A percentile compares a stretch with the other conserved stretches of the same genome.
These are phyloP conservation scores for Pachysandra terminalis DNA, from an alignment of 164 flowering plant species.

Conservation along the genomic window DNA sequence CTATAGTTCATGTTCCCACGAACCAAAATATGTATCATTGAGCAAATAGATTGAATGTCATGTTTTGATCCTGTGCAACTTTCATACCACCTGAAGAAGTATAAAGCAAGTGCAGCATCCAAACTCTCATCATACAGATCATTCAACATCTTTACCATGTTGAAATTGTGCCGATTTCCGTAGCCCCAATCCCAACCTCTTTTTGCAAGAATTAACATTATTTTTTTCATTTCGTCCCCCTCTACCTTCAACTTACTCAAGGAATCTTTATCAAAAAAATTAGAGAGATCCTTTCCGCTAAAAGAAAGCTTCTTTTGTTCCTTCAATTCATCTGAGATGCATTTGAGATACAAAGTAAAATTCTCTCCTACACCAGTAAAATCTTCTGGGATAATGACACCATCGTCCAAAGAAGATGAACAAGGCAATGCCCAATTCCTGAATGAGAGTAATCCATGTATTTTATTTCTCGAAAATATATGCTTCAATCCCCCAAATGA, in stretches of 20 bases:
- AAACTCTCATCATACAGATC: conserved; percentile 31
- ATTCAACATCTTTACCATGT: conserved; percentile 29
- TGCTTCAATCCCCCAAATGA: conserved; percentile 4
- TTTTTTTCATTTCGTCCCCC: conserved; percentile 13
- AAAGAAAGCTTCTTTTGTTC: not conserved
- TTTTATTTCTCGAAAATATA: not conserved
- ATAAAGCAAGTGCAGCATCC: conserved; percentile 34
- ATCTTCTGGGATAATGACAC: conserved; percentile 1
- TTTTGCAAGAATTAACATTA: conserved; percentile 21
- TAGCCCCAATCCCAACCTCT: conserved; percentile 28
- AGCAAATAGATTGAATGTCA: conserved; percentile 27
- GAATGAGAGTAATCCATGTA: not conserved
- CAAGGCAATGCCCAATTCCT: conserved; percentile 10
- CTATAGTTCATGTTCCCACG: conserved; percentile 39
- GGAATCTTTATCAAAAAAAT: not conserved
- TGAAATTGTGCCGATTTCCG: conserved; percentile 14
- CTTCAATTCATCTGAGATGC: not conserved
- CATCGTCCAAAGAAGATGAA: conserved; percentile 5
- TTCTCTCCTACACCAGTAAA: not conserved
- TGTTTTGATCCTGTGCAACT: conserved; percentile 18
- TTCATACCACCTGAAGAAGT: conserved; percentile 44
- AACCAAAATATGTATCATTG: conserved; percentile 43
- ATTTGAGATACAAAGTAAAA: not conserved
- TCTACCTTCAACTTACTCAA: not conserved
- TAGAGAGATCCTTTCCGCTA: not conserved